A percentile compares a stretch with the other conserved stretches of the same genome.
Evolutionary conservation across 768 basidiomycete species (phyloP).

Genomic region (Pleurotus pulmonarius): DNA sequence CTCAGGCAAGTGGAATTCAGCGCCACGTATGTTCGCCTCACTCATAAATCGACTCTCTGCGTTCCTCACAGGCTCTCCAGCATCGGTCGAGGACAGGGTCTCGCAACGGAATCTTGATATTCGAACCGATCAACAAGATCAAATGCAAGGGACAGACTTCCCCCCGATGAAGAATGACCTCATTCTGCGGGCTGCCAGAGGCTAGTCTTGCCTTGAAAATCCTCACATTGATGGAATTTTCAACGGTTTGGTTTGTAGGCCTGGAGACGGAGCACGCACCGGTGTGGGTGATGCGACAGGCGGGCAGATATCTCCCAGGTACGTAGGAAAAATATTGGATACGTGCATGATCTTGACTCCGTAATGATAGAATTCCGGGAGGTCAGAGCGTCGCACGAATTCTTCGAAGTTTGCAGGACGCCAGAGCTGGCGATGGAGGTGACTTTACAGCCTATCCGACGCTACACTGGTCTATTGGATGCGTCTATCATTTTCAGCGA

Average conservation of each 20-base stretch:
- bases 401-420: constrained; percentile 93
- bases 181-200: constrained; percentile 81
- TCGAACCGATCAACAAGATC: not conserved
- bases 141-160: constrained; percentile 42
- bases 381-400: constrained; percentile 81
- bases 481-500: constrained; percentile 98
- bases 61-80: constrained; percentile 9
- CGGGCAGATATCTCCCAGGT: constrained; percentile 94
- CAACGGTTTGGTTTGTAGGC: constrained; percentile 34
- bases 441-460: constrained; percentile 90
- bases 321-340: constrained; percentile 15
- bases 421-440: constrained; percentile 87
- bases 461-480: constrained; percentile 84
- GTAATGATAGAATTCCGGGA: constrained; percentile 74
- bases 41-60: constrained; percentile 4
- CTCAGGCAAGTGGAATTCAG: too few relatives aligned
- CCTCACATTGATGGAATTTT: not conserved
- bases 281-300: constrained; percentile 99
- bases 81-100: not conserved
- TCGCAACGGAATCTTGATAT: not conserved
- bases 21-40: constrained; percentile 7
- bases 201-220: constrained; percentile 30
- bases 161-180: constrained; percentile 85
- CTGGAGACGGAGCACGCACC: constrained; percentile 88
- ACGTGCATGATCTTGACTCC: too few relatives aligned